Conservation (phyloP, 768 basidiomycete species). For the Agrocybe praecox region DNA sequence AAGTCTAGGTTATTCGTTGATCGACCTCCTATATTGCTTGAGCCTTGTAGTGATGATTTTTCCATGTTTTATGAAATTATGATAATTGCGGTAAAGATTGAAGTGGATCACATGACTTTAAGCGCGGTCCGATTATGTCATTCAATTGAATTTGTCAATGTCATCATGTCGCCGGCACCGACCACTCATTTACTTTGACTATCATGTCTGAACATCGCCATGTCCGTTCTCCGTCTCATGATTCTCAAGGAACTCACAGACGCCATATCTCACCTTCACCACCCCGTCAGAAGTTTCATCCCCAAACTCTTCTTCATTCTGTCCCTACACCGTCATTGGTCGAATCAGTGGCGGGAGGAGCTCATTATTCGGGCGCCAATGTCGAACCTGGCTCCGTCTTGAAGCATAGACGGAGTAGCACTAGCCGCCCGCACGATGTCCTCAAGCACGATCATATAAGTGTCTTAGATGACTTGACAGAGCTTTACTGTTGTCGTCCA, state of each 20-base stretch:
- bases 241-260: slow-evolving; percentile 9
- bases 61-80: not conserved
- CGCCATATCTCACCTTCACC: slow-evolving; percentile 33
- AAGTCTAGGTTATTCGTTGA: slow-evolving; percentile 23
- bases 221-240: slow-evolving; percentile 17
- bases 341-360: slow-evolving; percentile 60
- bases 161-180: not conserved
- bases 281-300: slow-evolving; percentile 48
- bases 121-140: slow-evolving; percentile 10
- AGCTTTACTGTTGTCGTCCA: slow-evolving; percentile 59
- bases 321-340: slow-evolving; percentile 55
- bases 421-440: slow-evolving; percentile 33
- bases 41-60: slow-evolving; percentile 18
- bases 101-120: slow-evolving; percentile 3
- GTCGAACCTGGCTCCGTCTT: slow-evolving; percentile 36
- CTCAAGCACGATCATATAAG: slow-evolving; percentile 44
- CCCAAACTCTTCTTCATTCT: slow-evolving; percentile 38
- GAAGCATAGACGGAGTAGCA: slow-evolving; percentile 40
- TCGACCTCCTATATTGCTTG: slow-evolving; percentile 16
- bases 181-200: slow-evolving; percentile 5
- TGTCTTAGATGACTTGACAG: slow-evolving; percentile 59
- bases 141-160: too few relatives aligned
- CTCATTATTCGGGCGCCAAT: slow-evolving; percentile 60
- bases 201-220: slow-evolving; percentile 20
- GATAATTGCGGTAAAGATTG: not conserved